Base-by-base conservation (phyloP, 257 asterid genomes). In the Scutellaria barbata region DNA sequence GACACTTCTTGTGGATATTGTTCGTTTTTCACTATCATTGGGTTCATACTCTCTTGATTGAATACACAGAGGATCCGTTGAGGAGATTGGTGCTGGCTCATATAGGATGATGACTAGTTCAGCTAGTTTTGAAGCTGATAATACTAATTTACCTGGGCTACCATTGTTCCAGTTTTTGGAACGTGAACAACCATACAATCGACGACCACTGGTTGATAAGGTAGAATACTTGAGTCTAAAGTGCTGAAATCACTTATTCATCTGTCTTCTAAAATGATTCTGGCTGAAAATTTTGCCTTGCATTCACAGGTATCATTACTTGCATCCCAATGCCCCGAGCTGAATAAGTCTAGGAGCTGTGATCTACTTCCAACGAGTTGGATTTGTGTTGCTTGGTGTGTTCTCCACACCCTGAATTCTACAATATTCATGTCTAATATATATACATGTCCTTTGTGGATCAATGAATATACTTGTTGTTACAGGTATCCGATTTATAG, bases 301-400 rank as follows among this genome's bases (percentile, higher is more conserved):
- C 58, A 41, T 76, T 54, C 64, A 68, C 86, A 93, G 98, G 79
- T 90, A 53, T 81, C 91, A 14, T n/a, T 63, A 48, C 88, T 90
- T 54, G 81, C 81, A 51, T 80, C 91, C 55, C 80, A 80, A 73
- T 59, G 57, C 78, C 96, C 99, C 1, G 93, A 79, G 77, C 81
- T 94, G 76, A 77, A 65, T 74, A 86, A 70, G 40, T 83, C 39
- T 76, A 83, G 82, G 83, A 94, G 99, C 84, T 86, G 89, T 22
- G 97, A 91, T 86, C 77, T 94, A 20, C 90, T 83, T 53, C 96
- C 96, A 6, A 48, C 89, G 16, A 94, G 99, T 76, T 94, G 99
- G 99, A 78, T 94, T 55, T 84, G 83, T 57, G 87, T 94, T 42
- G 99, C 99, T 60, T 94, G 98, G 99, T 94, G 80, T 60, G 83